Evolutionary conservation across 345 rosid genomes (phyloP).

Genomic region (Eucalyptus curtisii): DNA sequence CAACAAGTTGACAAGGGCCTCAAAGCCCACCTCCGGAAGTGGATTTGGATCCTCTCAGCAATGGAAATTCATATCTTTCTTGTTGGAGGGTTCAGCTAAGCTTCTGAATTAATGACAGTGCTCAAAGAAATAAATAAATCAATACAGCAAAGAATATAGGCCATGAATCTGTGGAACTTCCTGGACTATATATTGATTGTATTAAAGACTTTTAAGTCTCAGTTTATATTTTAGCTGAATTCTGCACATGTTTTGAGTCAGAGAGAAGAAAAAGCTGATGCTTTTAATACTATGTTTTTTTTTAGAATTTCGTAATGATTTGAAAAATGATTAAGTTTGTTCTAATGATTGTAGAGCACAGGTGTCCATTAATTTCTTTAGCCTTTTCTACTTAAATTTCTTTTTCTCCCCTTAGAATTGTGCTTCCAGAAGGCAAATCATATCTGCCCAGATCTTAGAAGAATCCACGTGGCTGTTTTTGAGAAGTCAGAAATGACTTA

Average conservation of each 20-base stretch:
- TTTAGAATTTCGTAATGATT: background rate
- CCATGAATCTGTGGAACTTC: background rate
- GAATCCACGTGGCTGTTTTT: background rate
- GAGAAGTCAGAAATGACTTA: background rate
- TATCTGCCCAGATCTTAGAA: background rate
- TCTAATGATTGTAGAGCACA: background rate
- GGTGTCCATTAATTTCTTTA: background rate
- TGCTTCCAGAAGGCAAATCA: background rate
- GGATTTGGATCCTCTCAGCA: background rate
- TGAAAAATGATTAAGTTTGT: background rate
- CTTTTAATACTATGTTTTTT: background rate
- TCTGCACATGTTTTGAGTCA: background rate
- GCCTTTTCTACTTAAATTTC: background rate
- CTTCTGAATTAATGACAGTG: background rate
- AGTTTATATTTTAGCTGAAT: background rate
- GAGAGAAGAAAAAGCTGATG: background rate
- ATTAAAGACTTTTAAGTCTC: background rate
- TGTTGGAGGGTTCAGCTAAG: background rate
- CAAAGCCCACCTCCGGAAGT: background rate
- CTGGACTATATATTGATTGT: background rate
- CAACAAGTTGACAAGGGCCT: background rate
- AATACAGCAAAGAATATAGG: background rate
- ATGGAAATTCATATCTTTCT: background rate
- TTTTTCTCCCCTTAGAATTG: background rate
- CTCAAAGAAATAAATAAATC: background rate